A percentile compares a stretch with the other conserved stretches of the same genome.
These are phyloP conservation scores for Rhodotorula toruloides DNA, from an alignment of 768 basidiomycete species.

Conservation along the genomic window DNA sequence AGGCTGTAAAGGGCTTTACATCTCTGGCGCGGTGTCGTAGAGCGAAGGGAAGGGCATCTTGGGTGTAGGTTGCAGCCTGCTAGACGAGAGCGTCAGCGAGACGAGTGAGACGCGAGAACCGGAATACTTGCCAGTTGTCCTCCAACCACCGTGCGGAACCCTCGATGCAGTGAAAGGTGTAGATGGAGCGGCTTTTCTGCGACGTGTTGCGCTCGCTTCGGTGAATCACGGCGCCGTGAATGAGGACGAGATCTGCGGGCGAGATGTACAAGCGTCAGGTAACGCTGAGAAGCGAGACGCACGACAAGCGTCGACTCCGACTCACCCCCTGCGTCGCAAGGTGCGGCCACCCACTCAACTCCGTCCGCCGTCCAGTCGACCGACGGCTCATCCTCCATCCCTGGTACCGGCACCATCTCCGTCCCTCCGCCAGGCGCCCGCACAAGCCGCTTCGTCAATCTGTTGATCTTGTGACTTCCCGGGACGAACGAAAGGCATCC, in stretches of 20 bases:
- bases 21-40: not conserved
- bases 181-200: constrained; percentile 70
- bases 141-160: constrained; percentile 21
- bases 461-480: constrained; percentile 70
- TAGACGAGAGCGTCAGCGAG: no score
- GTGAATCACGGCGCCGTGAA: constrained; percentile 88
- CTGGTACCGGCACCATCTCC: constrained; percentile 64
- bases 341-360: constrained; percentile 43
- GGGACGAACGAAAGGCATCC: constrained; percentile 85
- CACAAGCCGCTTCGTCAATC: constrained; percentile 76
- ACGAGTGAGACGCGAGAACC: not conserved
- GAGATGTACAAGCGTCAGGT: not conserved
- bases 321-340: constrained; percentile 41
- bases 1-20: not conserved
- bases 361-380: constrained; percentile 40
- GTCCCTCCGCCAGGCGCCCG: constrained; percentile 65
- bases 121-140: constrained; percentile 15
- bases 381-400: constrained; percentile 34
- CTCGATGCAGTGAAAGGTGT: constrained; percentile 55
- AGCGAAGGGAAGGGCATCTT: constrained; percentile 14
- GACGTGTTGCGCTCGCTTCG: constrained; percentile 83
- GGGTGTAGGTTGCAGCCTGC: constrained; percentile 13
- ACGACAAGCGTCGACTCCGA: no score
- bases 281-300: not conserved
- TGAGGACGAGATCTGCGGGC: constrained; percentile 80